Conservation (phyloP, 2,329 filamentous ascomycete genomes). For the Sphaceloma murrayae region DNA sequence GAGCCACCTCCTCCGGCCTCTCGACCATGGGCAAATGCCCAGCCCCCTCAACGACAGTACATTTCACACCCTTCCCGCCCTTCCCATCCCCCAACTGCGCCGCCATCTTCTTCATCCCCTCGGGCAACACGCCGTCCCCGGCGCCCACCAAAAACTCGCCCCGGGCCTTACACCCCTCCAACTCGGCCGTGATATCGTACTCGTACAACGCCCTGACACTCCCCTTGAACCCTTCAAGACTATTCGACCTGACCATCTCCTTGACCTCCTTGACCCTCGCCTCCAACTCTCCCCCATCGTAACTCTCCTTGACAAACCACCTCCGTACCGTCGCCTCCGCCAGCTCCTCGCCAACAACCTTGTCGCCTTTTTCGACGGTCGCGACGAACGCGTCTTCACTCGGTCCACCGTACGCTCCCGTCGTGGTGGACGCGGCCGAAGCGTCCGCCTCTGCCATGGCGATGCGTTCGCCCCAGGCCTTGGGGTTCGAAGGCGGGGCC, state of each 20-base stretch:
- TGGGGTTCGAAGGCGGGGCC: slow-evolving; percentile 62
- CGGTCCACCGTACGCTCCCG: slow-evolving; percentile 21
- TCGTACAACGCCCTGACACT: slow-evolving; percentile 61
- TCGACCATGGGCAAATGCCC: slow-evolving; percentile 84
- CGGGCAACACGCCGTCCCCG: slow-evolving; percentile 63
- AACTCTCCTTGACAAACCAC: slow-evolving; percentile 60
- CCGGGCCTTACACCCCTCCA: slow-evolving; percentile 47
- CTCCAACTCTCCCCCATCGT: slow-evolving; percentile 44
- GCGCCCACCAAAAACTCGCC: slow-evolving; percentile 64
- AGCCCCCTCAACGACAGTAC: slow-evolving; percentile 57
- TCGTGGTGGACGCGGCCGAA: slow-evolving; percentile 23
- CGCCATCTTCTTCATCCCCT: slow-evolving; percentile 69
- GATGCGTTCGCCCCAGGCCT: slow-evolving; percentile 71
- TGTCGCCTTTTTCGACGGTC: slow-evolving; percentile 31
- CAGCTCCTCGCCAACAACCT: slow-evolving; percentile 53
- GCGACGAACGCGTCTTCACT: slow-evolving; percentile 26
- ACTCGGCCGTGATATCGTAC: slow-evolving; percentile 54
- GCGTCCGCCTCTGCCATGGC: slow-evolving; percentile 51
- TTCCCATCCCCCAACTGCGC: slow-evolving; percentile 42
- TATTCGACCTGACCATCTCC: slow-evolving; percentile 60
- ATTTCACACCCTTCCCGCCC: slow-evolving; percentile 38
- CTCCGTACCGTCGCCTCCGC: slow-evolving; percentile 62
- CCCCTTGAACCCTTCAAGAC: slow-evolving; percentile 58
- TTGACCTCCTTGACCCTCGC: slow-evolving; percentile 50
- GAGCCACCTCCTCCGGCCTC: slow-evolving; percentile 57